phyloP scores from a whole-genome alignment of 2,329 filamentous ascomycete genomes.

The Xylaria polymorpha region DNA sequence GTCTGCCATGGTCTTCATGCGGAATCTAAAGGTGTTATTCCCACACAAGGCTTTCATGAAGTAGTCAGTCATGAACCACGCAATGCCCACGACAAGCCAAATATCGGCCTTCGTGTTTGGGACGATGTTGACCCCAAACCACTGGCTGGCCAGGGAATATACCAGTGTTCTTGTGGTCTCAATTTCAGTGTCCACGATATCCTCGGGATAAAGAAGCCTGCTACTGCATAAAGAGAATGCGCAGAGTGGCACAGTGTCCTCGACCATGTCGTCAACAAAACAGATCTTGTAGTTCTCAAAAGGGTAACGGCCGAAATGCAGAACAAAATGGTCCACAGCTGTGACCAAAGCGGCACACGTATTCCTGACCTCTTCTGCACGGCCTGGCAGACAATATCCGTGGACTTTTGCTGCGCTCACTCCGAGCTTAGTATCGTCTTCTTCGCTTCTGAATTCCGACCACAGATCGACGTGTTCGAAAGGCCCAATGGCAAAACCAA shows the following conservation, averaged over 20 bases:
- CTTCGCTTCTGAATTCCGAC: constrained; percentile 86
- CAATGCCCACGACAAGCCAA: constrained; percentile 90
- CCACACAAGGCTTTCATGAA: constrained; percentile 93
- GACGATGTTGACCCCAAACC: constrained; percentile 93
- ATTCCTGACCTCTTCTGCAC: constrained; percentile 84
- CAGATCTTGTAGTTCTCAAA: constrained; percentile 93
- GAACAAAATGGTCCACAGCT: constrained; percentile 90
- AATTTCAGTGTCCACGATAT: constrained; percentile 86
- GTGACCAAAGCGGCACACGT: constrained; percentile 86
- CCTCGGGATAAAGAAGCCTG: constrained; percentile 83
- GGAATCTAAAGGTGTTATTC: constrained; percentile 93
- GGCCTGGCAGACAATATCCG: constrained; percentile 88
- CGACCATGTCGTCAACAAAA: constrained; percentile 89
- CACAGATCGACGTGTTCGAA: constrained; percentile 92
- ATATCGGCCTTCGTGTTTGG: constrained; percentile 82
- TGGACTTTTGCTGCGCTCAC: constrained; percentile 89
- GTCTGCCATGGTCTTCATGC: constrained; percentile 87
- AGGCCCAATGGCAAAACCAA: constrained; percentile 93
- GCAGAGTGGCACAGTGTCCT: constrained; percentile 80
- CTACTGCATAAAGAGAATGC: constrained; percentile 90
- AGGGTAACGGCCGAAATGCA: constrained; percentile 89
- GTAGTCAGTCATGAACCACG: constrained; percentile 93
- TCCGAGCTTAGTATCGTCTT: constrained; percentile 91
- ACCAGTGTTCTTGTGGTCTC: constrained; percentile 83
- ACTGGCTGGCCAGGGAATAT: constrained; percentile 88